A percentile compares a stretch with the other conserved stretches of the same genome.
Conservation (phyloP, 495 filamentous ascomycete genomes). For the Penicillium maclennaniae region DNA sequence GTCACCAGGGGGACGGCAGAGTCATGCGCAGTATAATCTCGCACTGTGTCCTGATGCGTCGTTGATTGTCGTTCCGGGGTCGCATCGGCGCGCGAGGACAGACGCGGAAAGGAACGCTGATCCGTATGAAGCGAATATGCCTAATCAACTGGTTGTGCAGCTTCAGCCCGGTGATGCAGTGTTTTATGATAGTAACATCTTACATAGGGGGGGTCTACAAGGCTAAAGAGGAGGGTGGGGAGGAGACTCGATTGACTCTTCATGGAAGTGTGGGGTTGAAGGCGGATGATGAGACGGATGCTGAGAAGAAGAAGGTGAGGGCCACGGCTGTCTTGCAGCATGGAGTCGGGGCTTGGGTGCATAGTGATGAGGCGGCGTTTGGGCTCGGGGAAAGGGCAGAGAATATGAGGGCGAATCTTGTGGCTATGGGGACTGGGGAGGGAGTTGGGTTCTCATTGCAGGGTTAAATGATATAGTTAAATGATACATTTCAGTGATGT, state of each 20-base stretch:
- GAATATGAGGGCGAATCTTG: constrained; percentile 49
- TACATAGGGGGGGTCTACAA: constrained; percentile 78
- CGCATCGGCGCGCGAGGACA: constrained; percentile 63
- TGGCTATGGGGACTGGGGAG: constrained; percentile 57
- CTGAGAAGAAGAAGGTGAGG: constrained; percentile 45
- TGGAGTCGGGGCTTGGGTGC: constrained; percentile 73
- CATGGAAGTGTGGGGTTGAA: constrained; percentile 76
- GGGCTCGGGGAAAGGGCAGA: constrained; percentile 52
- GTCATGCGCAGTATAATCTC: constrained; percentile 77
- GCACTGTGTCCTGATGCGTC: constrained; percentile 64
- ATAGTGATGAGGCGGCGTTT: constrained; percentile 44
- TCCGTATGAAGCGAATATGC: constrained; percentile 53
- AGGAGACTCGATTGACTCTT: constrained; percentile 66
- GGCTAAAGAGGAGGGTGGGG: constrained; percentile 33
- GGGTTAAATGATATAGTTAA: constrained; percentile 25
- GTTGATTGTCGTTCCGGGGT: constrained; percentile 68
- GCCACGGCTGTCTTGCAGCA: constrained; percentile 84
- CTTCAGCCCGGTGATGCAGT: constrained; percentile 69
- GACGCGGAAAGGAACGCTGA: constrained; percentile 57
- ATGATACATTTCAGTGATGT: too few species aligned
- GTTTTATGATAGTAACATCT: constrained; percentile 86
- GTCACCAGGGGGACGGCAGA: constrained; percentile 44
- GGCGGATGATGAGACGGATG: constrained; percentile 32
- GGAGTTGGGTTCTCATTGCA: constrained; percentile 56
- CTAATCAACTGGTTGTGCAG: constrained; percentile 58